A percentile compares a stretch with the other conserved stretches of the same genome.
These are phyloP conservation scores for Pythium aquatile DNA, from an alignment of 352 stramenopile genomes.

Conservation along the genomic window DNA sequence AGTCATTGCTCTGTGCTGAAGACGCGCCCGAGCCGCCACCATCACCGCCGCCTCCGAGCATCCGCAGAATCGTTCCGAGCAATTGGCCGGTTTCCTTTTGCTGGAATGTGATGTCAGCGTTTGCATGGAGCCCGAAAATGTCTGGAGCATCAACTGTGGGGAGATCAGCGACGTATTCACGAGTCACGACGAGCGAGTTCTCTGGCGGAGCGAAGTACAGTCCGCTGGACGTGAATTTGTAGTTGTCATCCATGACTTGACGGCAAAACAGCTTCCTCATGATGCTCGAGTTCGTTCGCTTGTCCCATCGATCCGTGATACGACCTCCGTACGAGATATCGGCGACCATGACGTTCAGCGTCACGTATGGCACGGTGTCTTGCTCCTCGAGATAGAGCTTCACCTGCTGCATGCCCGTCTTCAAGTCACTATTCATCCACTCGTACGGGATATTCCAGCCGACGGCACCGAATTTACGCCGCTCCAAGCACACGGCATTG, in stretches of 20 bases:
- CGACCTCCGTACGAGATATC: conserved; percentile 95
- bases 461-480: conserved; percentile 93
- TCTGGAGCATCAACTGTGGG: conserved; percentile 86
- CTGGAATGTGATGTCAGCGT: conserved; percentile 94
- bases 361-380: conserved; percentile 91
- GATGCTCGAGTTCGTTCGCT: conserved; percentile 93
- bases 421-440: conserved; percentile 96
- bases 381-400: conserved; percentile 94
- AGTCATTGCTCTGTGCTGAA: conserved; percentile 60
- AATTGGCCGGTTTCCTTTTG: conserved; percentile 89
- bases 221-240: conserved; percentile 72
- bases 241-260: conserved; percentile 86
- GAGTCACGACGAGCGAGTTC: conserved; percentile 49
- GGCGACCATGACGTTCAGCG: conserved; percentile 93
- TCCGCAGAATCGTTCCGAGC: conserved; percentile 66
- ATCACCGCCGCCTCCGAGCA: conserved; percentile 56
- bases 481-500: conserved; percentile 93
- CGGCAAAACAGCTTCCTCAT: conserved; percentile 91
- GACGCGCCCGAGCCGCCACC: conserved; percentile 40
- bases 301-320: conserved; percentile 95
- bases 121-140: conserved; percentile 92
- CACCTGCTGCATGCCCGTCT: conserved; percentile 92
- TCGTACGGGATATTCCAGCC: conserved; percentile 96
- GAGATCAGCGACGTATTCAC: conserved; percentile 83
- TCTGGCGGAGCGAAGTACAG: conserved; percentile 82